Percentiles rank a stretch among this genome's conserved stretches.
These are phyloP conservation scores for Catenaria anguillulae DNA, from an alignment of 371 early-diverging fungal genomes.

Conservation along the genomic window DNA sequence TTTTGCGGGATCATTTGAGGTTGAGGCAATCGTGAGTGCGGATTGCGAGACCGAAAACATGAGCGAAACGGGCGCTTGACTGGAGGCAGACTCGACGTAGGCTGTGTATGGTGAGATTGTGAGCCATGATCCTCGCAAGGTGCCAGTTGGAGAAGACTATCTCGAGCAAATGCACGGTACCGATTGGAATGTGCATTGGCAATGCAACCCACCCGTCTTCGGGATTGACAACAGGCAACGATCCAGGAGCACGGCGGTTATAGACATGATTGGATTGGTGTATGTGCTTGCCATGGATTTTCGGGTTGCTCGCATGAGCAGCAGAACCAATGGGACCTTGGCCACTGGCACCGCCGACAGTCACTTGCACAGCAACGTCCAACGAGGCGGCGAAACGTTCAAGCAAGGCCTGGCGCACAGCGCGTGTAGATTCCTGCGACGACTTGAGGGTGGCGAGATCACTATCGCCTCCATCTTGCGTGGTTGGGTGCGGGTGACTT, in stretches of 20 bases:
- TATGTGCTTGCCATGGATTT: no score
- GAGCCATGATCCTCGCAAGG: not conserved
- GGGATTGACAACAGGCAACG: not conserved
- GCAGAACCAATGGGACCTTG: no score
- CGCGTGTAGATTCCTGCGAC: no score
- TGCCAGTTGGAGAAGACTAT: no score
- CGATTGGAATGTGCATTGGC: not conserved
- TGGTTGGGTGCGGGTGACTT: no score
- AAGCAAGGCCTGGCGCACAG: not conserved
- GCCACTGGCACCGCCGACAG: not conserved
- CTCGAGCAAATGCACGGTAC: not conserved
- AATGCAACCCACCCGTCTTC: not conserved
- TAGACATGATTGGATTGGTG: not conserved
- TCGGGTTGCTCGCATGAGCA: no score
- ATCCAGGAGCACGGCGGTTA: not conserved
- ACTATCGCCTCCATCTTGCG: not conserved
- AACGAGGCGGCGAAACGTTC: not conserved
- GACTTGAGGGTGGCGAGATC: not conserved
- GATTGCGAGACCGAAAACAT: not conserved
- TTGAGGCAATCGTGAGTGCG: not conserved
- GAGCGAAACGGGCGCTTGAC: not conserved
- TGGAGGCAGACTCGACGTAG: not conserved
- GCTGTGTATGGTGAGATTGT: not conserved
- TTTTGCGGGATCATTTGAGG: no score
- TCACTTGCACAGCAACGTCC: not conserved